Base-by-base conservation (phyloP, 2,329 filamentous ascomycete genomes). In the Colletotrichum sp. region DNA sequence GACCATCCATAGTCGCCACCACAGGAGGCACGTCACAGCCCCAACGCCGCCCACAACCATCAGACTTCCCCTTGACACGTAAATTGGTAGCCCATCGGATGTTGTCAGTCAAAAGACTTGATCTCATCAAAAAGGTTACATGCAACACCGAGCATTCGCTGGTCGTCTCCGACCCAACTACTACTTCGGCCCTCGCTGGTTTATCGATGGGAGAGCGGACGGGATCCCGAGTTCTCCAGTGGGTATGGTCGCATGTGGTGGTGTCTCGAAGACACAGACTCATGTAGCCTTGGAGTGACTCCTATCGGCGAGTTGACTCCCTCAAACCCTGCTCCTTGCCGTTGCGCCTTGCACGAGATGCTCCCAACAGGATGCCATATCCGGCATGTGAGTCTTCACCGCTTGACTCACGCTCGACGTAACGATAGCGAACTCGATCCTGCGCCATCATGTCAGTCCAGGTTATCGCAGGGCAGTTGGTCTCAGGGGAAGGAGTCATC, bases 191-290 rank as follows among this genome's bases (percentile, higher is more conserved):
- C 66, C 65, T 69, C 66, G 68, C 57, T 63, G 34, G 34, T 69
- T 70, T 70, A 73, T 70, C 52, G 39, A 70, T 55, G 65, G 71
- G 71, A 73, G 71, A 70, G 65, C 71, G 65, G 71, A 73, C 71
- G 65, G 71, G 71, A 73, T 69, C 65, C 71, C 55, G 64, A 69
- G 71, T 73, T 62, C 66, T 73, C 71, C 71, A 73, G 66, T 63
- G 62, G 60, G 62, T 71, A 39, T 71, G 68, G 68, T 12, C 60
- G 59, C 59, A 71, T 71, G 59, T 71, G 30, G 3, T 66, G 16
- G 59, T 71, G 1, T 4, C 6, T 4, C 5, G 24, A 30, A 8
- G 2, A 34, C 5, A 24, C n/a, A 15, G 36, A 13, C 8, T 55
- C 2, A 15, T 26, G 32, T 60, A 60, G 10, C 26, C 28, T 1